Conservation (phyloP, 2,329 filamentous ascomycete species). For the Paecilomyces sp. region DNA sequence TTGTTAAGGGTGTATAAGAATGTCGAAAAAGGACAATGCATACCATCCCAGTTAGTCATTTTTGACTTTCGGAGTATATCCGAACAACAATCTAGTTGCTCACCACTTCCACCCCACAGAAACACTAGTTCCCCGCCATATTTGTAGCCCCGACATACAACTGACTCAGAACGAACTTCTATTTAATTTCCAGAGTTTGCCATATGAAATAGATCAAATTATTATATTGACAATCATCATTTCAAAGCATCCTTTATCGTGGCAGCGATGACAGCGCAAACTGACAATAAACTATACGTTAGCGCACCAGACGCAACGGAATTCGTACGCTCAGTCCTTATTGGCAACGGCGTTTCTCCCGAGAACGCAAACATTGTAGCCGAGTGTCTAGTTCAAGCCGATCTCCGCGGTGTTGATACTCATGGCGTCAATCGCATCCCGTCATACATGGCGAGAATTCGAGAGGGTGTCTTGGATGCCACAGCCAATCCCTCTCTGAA, state of each 20-base stretch:
- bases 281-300: conserved; percentile 7
- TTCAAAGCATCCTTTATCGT: background rate
- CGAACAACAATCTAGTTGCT: too few species aligned
- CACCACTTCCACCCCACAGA: too few species aligned
- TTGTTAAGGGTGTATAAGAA: too few species aligned
- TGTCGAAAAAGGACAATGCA: too few species aligned
- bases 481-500: conserved; percentile 51
- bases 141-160: too few species aligned
- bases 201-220: too few species aligned
- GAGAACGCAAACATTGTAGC: conserved; percentile 57
- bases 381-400: conserved; percentile 63
- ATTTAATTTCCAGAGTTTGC: too few species aligned
- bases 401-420: conserved; percentile 71
- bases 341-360: conserved; percentile 48
- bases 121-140: too few species aligned
- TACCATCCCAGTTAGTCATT: too few species aligned
- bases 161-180: too few species aligned
- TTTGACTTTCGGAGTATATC: too few species aligned
- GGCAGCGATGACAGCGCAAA: conserved; percentile 1
- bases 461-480: conserved; percentile 60
- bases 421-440: conserved; percentile 73
- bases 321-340: conserved; percentile 21
- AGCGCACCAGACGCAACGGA: conserved; percentile 6
- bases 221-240: background rate
- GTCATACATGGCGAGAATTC: conserved; percentile 67